These are phyloP conservation scores for Calophaca sinica DNA, from an alignment of 306 rosid species.

Conservation along the genomic window DNA sequence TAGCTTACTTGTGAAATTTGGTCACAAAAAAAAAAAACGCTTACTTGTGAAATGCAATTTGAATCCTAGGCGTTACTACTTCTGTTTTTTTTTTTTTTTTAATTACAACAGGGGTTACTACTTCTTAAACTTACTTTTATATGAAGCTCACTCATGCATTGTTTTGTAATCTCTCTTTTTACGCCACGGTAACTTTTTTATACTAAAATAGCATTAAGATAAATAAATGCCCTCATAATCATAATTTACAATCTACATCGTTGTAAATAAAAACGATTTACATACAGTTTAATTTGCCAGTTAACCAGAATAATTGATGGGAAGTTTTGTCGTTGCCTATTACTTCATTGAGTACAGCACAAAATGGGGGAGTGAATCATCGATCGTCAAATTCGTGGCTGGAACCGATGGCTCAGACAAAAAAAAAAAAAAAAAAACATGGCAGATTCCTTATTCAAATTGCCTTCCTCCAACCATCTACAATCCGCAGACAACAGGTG, in stretches of 20 bases:
- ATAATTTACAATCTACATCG: no score
- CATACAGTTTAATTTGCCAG: background rate
- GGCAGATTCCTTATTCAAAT: background rate
- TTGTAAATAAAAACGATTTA: background rate
- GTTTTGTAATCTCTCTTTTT: background rate
- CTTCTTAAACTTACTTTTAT: background rate
- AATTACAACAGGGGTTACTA: no score
- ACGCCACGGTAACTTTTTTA: no score
- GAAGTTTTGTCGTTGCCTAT: background rate
- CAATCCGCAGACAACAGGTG: background rate
- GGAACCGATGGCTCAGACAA: background rate
- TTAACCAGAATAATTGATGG: background rate
- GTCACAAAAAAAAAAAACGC: no score
- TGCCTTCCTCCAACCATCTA: background rate
- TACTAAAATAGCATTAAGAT: no score
- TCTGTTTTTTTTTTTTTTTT: no score
- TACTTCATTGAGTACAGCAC: background rate
- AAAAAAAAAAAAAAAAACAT: background rate
- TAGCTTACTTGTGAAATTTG: no score
- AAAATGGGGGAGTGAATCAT: background rate
- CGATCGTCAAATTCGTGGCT: background rate
- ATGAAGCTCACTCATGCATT: background rate
- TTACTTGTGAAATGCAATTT: no score
- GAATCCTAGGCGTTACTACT: no score
- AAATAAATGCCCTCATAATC: no score